phyloP scores from a whole-genome alignment of 306 rosid species.

The Fagus crenata region DNA sequence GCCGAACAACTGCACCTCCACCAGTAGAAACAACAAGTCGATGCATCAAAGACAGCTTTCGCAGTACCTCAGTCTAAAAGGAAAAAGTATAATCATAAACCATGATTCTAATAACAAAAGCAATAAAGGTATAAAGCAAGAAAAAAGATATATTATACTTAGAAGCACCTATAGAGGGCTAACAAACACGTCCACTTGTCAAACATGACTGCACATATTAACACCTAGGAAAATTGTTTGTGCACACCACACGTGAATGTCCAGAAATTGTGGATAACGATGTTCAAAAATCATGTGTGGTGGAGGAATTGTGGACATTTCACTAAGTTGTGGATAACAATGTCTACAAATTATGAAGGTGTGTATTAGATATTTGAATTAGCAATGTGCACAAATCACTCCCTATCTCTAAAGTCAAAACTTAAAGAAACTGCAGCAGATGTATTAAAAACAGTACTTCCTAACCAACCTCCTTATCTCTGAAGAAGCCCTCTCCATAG shows the following conservation, averaged over 20 bases:
- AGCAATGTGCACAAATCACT: conserved; percentile 2
- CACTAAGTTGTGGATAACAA: too few species aligned
- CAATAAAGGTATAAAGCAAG: too few species aligned
- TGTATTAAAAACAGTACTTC: conserved; percentile 13
- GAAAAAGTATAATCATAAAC: conserved; percentile 25
- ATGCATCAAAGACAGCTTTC: conserved; percentile 60
- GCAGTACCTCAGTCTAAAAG: conserved; percentile 71
- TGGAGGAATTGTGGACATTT: too few species aligned
- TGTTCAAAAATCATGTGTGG: too few species aligned
- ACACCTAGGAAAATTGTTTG: not conserved
- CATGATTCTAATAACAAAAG: conserved; percentile 17
- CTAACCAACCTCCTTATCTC: conserved; percentile 81
- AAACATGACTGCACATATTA: not conserved
- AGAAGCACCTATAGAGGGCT: not conserved
- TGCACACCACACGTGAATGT: too few species aligned
- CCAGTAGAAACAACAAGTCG: conserved; percentile 83
- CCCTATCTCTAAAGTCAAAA: conserved; percentile 8
- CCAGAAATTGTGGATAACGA: too few species aligned
- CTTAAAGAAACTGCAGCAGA: conserved; percentile 20
- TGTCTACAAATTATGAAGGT: too few species aligned
- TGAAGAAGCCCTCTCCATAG: conserved; percentile 79
- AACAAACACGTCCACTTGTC: not conserved
- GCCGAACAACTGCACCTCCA: conserved; percentile 87
- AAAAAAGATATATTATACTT: not conserved
- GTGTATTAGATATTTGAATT: too few species aligned